Percentiles rank a stretch among this genome's conserved stretches.
Evolutionary conservation across 345 rosid species (phyloP).

Genomic region (Salix udensis): DNA sequence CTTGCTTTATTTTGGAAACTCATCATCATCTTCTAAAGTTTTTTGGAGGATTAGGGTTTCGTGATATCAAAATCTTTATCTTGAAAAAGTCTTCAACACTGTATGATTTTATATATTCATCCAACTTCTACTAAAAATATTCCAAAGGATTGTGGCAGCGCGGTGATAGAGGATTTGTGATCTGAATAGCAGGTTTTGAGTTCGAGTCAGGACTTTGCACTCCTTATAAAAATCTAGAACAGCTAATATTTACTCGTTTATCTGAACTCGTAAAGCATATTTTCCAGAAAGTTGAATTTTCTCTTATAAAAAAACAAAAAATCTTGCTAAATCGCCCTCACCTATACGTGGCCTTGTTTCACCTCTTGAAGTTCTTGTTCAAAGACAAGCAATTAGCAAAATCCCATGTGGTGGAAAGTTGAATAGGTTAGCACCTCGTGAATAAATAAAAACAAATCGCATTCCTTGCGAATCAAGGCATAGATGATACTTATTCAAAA

Average conservation of each 20-base stretch:
- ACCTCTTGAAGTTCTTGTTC: not conserved
- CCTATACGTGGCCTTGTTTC: not conserved
- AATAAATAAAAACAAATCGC: not conserved
- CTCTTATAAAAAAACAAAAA: too few relatives aligned
- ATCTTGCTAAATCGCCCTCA: too few relatives aligned
- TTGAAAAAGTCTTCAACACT: too few relatives aligned
- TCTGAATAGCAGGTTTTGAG: fast-evolving
- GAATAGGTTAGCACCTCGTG: not conserved
- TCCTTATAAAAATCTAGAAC: fast-evolving
- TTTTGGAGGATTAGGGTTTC: not conserved
- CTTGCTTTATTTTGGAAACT: not conserved
- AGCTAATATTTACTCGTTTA: fast-evolving
- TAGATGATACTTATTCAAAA: not conserved
- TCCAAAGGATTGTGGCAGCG: too few relatives aligned
- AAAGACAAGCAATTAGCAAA: not conserved
- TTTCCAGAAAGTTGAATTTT: too few relatives aligned
- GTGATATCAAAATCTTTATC: not conserved
- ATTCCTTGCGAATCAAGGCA: not conserved
- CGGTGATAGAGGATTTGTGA: too few relatives aligned
- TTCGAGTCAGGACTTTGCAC: too few relatives aligned
- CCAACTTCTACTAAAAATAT: too few relatives aligned
- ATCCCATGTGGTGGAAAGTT: slow-evolving; percentile 5
- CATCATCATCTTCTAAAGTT: not conserved
- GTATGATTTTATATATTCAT: too few relatives aligned
- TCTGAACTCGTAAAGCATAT: too few relatives aligned